phyloP scores from a whole-genome alignment of 78 protist species.

The Dictyostelium brefeldianum region DNA sequence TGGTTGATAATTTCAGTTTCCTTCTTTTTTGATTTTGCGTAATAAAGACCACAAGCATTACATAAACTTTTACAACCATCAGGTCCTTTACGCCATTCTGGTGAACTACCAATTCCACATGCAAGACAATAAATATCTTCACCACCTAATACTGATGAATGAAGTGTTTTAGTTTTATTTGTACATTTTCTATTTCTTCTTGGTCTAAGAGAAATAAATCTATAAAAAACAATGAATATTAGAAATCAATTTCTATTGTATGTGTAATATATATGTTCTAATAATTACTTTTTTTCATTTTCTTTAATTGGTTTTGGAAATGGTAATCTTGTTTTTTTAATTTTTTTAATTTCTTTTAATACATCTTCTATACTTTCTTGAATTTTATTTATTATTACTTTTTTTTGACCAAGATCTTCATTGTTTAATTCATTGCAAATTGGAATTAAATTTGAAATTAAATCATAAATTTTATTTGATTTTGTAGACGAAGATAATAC shows the following conservation, averaged over 20 bases:
- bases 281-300: constrained; percentile 8
- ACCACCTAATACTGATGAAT: not conserved
- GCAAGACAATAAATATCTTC: constrained; percentile 26
- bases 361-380: not conserved
- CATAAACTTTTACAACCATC: constrained; percentile 42
- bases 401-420: not conserved
- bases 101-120: constrained; percentile 46
- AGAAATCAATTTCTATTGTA: not conserved
- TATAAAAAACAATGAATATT: not conserved
- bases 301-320: constrained; percentile 7
- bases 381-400: not conserved
- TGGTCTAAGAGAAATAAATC: constrained; percentile 26
- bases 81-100: constrained; percentile 71
- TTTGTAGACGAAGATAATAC: not conserved
- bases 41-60: constrained; percentile 77
- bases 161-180: not conserved
- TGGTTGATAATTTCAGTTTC: constrained; percentile 22
- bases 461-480: constrained; percentile 1
- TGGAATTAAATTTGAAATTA: constrained; percentile 7
- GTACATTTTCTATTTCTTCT: constrained; percentile 69
- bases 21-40: constrained; percentile 62
- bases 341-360: constrained; percentile 49
- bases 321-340: constrained; percentile 52
- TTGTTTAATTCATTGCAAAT: constrained; percentile 10
- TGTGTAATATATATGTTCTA: too few species aligned